Evolutionary conservation across 2,329 filamentous ascomycete species (phyloP).

Genomic region (Botryotinia globosa): DNA sequence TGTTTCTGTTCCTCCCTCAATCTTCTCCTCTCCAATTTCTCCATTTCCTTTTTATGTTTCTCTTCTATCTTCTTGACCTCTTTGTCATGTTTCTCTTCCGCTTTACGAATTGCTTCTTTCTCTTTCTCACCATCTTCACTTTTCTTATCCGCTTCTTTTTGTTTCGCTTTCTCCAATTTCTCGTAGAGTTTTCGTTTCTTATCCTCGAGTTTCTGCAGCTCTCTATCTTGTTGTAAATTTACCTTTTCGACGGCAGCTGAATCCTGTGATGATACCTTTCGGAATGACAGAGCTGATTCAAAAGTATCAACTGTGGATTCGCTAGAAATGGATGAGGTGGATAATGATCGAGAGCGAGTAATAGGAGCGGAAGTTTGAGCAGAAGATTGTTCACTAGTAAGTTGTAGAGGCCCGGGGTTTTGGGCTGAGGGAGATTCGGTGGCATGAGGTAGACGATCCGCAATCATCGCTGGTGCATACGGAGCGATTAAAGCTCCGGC

Average conservation of each 20-base stretch:
- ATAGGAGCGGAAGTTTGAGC: conserved; percentile 30
- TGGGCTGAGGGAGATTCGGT: conserved; percentile 26
- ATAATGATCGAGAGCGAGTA: conserved; percentile 24
- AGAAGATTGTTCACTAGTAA: conserved; percentile 25
- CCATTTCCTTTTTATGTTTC: conserved; percentile 61
- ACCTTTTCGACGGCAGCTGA: conserved; percentile 38
- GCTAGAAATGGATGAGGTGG: conserved; percentile 38
- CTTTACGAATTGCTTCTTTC: conserved; percentile 51
- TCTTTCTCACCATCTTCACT: conserved; percentile 50
- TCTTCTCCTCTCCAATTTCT: conserved; percentile 62
- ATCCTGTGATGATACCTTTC: conserved; percentile 41
- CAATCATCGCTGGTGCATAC: conserved; percentile 33
- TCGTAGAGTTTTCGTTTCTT: conserved; percentile 61
- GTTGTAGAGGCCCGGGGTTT: conserved; percentile 37
- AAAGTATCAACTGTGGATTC: conserved; percentile 50
- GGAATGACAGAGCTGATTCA: conserved; percentile 44
- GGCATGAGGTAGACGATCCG: conserved; percentile 35
- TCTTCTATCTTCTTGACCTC: conserved; percentile 65
- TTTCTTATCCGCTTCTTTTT: conserved; percentile 47
- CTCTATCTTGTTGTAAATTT: conserved; percentile 53
- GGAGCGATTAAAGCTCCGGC: conserved; percentile 49
- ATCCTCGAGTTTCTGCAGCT: conserved; percentile 61
- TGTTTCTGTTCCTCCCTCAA: conserved; percentile 60
- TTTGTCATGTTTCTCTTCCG: conserved; percentile 60
- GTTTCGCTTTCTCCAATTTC: conserved; percentile 55